Conservation (phyloP, 1,284 basidiomycete species). For the Rhodotorula mucilaginosa region DNA sequence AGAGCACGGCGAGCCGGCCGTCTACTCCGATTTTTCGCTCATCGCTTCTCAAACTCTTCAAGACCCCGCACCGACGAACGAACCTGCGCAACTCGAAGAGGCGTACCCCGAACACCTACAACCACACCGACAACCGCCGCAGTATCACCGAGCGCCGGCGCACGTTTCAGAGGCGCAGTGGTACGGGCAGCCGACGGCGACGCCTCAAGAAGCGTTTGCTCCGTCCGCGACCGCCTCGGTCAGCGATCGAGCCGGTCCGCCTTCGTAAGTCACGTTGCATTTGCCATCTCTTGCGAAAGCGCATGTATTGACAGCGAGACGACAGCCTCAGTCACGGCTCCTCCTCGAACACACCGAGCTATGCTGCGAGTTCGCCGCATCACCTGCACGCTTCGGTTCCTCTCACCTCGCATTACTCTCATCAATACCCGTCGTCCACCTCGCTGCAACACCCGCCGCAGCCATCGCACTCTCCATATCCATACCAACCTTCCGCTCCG, state of each 20-base stretch:
- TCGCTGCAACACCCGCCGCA: too few relatives aligned
- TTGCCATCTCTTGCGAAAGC: too few relatives aligned
- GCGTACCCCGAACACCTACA: background rate
- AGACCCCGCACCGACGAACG: background rate
- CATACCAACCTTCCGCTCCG: too few relatives aligned
- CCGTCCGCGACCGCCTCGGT: background rate
- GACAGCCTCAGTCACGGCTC: conserved; percentile 23
- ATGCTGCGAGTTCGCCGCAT: conserved; percentile 7
- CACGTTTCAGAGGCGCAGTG: background rate
- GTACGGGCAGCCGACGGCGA: background rate
- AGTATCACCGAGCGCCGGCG: background rate
- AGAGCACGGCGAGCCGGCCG: background rate
- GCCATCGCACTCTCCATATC: too few relatives aligned
- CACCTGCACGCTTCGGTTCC: background rate
- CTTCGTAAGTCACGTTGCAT: conserved; percentile 5
- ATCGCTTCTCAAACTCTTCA: background rate
- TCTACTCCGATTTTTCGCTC: background rate
- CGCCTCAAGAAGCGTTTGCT: conserved; percentile 1
- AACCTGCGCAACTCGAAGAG: background rate
- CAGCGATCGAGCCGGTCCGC: conserved; percentile 10
- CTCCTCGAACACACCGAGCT: conserved; percentile 10
- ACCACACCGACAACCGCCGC: background rate
- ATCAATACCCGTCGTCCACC: too few relatives aligned
- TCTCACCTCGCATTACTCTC: too few relatives aligned
- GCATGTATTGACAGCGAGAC: background rate